These are phyloP conservation scores for Drosera capensis DNA, from an alignment of 148 eudicot species.

Conservation along the genomic window DNA sequence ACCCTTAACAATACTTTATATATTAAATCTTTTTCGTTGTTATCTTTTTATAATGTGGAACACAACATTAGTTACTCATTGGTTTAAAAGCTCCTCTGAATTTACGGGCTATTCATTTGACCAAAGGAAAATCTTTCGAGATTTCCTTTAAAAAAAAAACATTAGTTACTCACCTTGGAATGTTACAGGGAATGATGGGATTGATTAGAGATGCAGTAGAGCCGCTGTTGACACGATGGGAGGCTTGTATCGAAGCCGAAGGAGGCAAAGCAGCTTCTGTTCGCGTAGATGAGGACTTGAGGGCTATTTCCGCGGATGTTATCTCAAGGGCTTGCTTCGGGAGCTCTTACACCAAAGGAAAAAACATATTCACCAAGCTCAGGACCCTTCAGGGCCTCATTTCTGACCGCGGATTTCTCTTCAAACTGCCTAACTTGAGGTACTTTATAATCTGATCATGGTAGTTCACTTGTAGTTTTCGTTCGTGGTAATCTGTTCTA, in stretches of 20 bases:
- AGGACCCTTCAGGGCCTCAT: constrained; percentile 24
- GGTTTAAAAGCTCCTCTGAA: too few relatives aligned
- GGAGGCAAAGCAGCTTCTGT: constrained; percentile 30
- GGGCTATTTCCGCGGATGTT: constrained; percentile 46
- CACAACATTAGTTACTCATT: too few relatives aligned
- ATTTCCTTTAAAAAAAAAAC: not conserved
- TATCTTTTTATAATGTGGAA: too few relatives aligned
- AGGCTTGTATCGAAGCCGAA: constrained; percentile 10
- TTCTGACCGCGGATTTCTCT: constrained; percentile 14
- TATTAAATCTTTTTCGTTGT: too few relatives aligned
- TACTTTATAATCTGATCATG: too few relatives aligned
- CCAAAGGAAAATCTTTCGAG: too few relatives aligned
- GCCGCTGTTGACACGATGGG: constrained; percentile 27
- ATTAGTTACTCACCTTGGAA: not conserved
- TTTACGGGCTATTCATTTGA: too few relatives aligned
- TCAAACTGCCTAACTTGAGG: constrained; percentile 16
- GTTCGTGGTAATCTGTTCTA: too few relatives aligned
- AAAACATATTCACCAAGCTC: constrained; percentile 36
- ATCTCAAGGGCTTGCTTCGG: constrained; percentile 59
- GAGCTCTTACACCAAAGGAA: constrained; percentile 33
- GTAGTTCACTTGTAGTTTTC: too few relatives aligned
- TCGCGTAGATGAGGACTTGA: constrained; percentile 31
- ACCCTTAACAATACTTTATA: too few relatives aligned
- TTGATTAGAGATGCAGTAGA: constrained; percentile 30
- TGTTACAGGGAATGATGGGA: constrained; percentile 34